Percentiles rank a stretch among this genome's conserved stretches.
Evolutionary conservation across 2,329 filamentous ascomycete genomes (phyloP).

Genomic region (Didymella exigua): DNA sequence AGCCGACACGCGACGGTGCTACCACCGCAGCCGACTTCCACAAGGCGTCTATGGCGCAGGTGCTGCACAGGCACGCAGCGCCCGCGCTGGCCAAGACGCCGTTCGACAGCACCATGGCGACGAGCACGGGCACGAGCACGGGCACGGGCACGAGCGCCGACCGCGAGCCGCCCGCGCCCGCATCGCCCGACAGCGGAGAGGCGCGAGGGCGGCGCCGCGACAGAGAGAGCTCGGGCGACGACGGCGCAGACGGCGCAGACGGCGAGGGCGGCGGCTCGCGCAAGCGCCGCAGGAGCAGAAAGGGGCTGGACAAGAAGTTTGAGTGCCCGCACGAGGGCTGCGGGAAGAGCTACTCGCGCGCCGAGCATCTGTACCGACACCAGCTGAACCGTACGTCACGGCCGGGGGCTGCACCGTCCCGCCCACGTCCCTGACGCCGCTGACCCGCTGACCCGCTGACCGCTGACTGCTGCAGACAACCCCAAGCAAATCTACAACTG

Average conservation of each 20-base stretch:
- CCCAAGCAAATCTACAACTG: conserved; percentile 95
- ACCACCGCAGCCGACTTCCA: conserved; percentile 15
- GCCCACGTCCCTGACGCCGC: too few species aligned
- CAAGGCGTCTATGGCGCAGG: conserved; percentile 40
- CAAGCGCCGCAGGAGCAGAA: conserved; percentile 73
- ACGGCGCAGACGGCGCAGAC: conserved; percentile 35
- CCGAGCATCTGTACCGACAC: conserved; percentile 95
- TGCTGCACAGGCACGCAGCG: conserved; percentile 47
- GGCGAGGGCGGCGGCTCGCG: conserved; percentile 44
- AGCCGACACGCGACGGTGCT: conserved; percentile 12
- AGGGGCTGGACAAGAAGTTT: conserved; percentile 75
- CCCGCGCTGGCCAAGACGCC: conserved; percentile 45
- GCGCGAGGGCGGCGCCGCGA: conserved; percentile 47
- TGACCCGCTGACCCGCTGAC: too few species aligned
- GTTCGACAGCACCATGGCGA: conserved; percentile 46
- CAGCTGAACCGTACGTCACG: conserved; percentile 81
- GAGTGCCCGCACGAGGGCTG: conserved; percentile 82
- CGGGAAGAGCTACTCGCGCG: conserved; percentile 94
- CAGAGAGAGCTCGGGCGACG: conserved; percentile 38
- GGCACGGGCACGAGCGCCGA: conserved; percentile 21
- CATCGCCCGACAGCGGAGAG: conserved; percentile 44
- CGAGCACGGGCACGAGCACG: conserved; percentile 11
- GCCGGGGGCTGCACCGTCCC: not conserved
- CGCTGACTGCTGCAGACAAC: conserved; percentile 64
- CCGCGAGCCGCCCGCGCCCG: conserved; percentile 39